These are phyloP conservation scores for Monosporascus sp. DNA, from an alignment of 2,329 filamentous ascomycete species.

Conservation along the genomic window DNA sequence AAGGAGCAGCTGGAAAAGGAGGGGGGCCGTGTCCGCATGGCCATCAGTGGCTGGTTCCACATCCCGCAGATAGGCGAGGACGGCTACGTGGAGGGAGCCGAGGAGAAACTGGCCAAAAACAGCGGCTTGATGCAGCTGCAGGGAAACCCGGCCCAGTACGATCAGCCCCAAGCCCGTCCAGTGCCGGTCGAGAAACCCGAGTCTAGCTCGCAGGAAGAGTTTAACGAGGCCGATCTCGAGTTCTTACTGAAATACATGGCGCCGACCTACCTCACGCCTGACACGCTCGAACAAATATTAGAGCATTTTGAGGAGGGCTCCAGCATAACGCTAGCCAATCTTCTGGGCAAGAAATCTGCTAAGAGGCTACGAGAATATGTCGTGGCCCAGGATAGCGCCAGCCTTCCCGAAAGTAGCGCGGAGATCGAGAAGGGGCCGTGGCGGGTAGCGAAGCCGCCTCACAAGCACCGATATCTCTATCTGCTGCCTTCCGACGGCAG, in stretches of 20 bases:
- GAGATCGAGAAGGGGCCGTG: conserved; percentile 59
- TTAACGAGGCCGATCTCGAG: conserved; percentile 76
- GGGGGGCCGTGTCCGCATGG: conserved; percentile 83
- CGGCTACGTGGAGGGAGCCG: conserved; percentile 80
- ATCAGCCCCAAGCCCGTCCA: conserved; percentile 64
- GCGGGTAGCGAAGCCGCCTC: conserved; percentile 79
- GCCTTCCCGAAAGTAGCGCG: conserved; percentile 40
- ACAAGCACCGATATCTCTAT: conserved; percentile 93
- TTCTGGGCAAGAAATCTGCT: conserved; percentile 75
- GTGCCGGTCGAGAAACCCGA: conserved; percentile 37
- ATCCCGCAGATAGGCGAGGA: conserved; percentile 94
- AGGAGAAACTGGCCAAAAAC: conserved; percentile 81
- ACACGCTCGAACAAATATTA: conserved; percentile 77
- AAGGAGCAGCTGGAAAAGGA: conserved; percentile 59
- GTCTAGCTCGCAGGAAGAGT: conserved; percentile 43
- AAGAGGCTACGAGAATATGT: conserved; percentile 67
- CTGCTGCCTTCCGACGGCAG: conserved; percentile 48
- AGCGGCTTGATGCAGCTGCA: conserved; percentile 91
- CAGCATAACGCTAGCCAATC: conserved; percentile 73
- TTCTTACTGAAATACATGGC: conserved; percentile 88
- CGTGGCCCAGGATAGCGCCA: conserved; percentile 53
- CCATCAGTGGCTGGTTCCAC: conserved; percentile 98
- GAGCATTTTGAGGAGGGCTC: conserved; percentile 78
- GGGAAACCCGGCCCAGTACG: conserved; percentile 84
- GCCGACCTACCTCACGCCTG: conserved; percentile 85